Conservation (phyloP, 108 stramenopile genomes). For the Stephanodiscus triporus region DNA sequence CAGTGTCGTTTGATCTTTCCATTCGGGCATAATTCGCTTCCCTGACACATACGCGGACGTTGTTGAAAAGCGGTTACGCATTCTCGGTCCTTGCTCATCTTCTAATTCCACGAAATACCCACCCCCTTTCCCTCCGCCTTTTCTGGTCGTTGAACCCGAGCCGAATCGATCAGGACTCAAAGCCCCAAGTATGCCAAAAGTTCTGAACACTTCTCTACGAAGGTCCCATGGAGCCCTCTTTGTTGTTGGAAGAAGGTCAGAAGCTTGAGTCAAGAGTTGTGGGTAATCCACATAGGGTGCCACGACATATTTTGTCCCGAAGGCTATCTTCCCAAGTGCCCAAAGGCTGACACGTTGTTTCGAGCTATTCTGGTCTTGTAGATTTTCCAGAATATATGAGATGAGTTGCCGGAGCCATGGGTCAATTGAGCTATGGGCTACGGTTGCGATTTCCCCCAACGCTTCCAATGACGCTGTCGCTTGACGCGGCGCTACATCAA, state of each 20-base stretch:
- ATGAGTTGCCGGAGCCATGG: conserved; percentile 89
- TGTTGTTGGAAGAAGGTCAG: conserved; percentile 80
- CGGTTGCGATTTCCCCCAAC: conserved; percentile 90
- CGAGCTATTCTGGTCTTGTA: conserved; percentile 90
- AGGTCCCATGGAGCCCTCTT: conserved; percentile 87
- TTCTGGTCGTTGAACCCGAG: conserved; percentile 63
- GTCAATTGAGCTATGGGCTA: conserved; percentile 72
- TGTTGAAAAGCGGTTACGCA: neutral
- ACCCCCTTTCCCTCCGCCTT: conserved; percentile 82
- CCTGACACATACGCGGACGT: conserved; percentile 22
- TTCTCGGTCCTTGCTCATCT: conserved; percentile 20
- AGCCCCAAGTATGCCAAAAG: conserved; percentile 94
- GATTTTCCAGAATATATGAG: conserved; percentile 82
- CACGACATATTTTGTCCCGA: conserved; percentile 92
- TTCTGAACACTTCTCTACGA: conserved; percentile 90
- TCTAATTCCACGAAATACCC: conserved; percentile 78
- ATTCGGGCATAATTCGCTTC: conserved; percentile 15
- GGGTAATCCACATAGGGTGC: conserved; percentile 94
- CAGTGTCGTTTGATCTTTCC: conserved; percentile 19
- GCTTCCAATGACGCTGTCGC: conserved; percentile 89
- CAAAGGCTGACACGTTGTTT: conserved; percentile 90
- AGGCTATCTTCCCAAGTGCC: conserved; percentile 89
- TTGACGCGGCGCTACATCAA: conserved; percentile 67
- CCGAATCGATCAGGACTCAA: conserved; percentile 91
- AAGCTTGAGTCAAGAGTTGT: conserved; percentile 77